Evolutionary conservation across 192 early-diverging fungal genomes (phyloP), one percentile per base, ranked within the genome.

Genomic region (Gaertneriomyces sp.): DNA sequence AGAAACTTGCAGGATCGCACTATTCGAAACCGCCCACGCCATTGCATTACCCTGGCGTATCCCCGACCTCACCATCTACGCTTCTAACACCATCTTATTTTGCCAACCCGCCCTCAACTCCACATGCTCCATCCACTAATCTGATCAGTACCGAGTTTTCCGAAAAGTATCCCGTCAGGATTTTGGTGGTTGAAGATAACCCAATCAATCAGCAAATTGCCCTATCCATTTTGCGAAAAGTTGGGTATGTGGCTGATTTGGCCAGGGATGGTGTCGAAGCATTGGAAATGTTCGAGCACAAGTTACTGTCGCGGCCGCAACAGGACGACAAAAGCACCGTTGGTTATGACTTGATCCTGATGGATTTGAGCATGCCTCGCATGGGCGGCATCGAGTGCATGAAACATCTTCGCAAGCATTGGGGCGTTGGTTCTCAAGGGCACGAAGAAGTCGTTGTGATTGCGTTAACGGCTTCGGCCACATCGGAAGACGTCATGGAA

Each of bases 171-270:
- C 67, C 67, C 10, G 41, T 69, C 1, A 46, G 33, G 39, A 69
- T 69, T 16, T 33, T 69, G 11, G 67, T 69, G 5, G 67, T 60
- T 12, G 67, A 69, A 45, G 67, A 69, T 51, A 69, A 69, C 38
- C 49, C 60, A 11, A 69, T 69, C 41, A 69, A 69, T 41, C 67
- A 69, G 42, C 67, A 69, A 41, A 69, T 69, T 44, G 67, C 67
- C 7, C 41, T 69, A n/a, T 43, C 40, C 45, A 19, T 69, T 7
- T 44, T 69, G 44, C 6, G 39, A 17, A 69, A 69, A 44, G 62
- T 69, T 58, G 67, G 67, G 16, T 69, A 69, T 42, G 41, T 16
- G 42, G 67, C 67, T 38, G 67, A 69, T n/a, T 52, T 69, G 2
- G 67, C 67, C 4, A 40, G 41, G 6, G 53, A 69, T 53, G 67